These are phyloP conservation scores for Gynandropsis gynandra DNA, from an alignment of 345 rosid genomes.

Conservation along the genomic window DNA sequence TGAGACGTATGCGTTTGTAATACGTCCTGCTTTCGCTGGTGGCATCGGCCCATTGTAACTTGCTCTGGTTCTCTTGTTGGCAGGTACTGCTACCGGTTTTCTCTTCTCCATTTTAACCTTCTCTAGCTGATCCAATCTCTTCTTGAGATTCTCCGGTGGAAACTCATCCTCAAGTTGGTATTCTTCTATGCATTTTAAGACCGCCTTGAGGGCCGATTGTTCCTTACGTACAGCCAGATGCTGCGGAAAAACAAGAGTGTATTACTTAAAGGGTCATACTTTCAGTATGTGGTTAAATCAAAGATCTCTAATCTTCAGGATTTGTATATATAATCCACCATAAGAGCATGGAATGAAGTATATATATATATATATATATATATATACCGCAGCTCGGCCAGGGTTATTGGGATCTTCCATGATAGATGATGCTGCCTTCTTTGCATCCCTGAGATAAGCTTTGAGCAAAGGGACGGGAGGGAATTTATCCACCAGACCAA, in stretches of 20 bases:
- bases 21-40: slow-evolving; percentile 97
- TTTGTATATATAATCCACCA: too few species aligned
- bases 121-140: slow-evolving; percentile 96
- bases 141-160: slow-evolving; percentile 93
- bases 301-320: too few species aligned
- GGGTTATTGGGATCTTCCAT: slow-evolving; percentile 75
- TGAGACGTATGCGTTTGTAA: slow-evolving; percentile 84
- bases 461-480: slow-evolving; percentile 87
- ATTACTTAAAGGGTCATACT: background rate
- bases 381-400: slow-evolving; percentile 81
- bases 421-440: slow-evolving; percentile 75
- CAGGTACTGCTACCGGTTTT: slow-evolving; percentile 72
- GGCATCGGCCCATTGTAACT: slow-evolving; percentile 95
- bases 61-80: slow-evolving; percentile 87
- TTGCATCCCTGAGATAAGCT: slow-evolving; percentile 82
- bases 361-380: slow-evolving; percentile 9
- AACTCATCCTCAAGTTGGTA: slow-evolving; percentile 79
- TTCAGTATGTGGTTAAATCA: background rate
- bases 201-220: slow-evolving; percentile 87
- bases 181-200: slow-evolving; percentile 94
- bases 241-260: slow-evolving; percentile 29
- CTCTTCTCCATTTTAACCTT: slow-evolving; percentile 88
- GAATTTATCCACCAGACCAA: slow-evolving; percentile 76
- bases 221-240: slow-evolving; percentile 82
- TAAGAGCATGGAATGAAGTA: background rate